Conservation (phyloP, 1,139 yeast species). For the Pneumocystis carinii region DNA sequence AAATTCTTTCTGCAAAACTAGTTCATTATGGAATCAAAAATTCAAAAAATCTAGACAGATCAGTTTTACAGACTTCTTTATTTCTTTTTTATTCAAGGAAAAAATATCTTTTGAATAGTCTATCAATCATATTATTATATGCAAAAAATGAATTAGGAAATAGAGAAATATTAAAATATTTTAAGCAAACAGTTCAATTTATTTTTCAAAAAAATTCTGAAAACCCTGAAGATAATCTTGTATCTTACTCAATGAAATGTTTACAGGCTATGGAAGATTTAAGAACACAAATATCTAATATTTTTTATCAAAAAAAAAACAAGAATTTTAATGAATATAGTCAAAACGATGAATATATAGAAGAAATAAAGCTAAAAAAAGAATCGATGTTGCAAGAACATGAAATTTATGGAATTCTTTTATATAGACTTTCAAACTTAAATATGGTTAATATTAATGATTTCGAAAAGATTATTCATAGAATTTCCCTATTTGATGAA, state of each 20-base stretch:
- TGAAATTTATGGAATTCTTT: slow-evolving; percentile 53
- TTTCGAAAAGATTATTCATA: slow-evolving; percentile 31
- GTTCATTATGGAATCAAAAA: slow-evolving; percentile 5
- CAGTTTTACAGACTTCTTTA: slow-evolving; percentile 4
- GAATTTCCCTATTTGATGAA: slow-evolving; percentile 33
- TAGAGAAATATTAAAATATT: neutral
- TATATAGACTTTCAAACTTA: slow-evolving; percentile 36
- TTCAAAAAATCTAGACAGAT: slow-evolving; percentile 4
- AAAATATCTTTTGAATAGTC: slow-evolving; percentile 2
- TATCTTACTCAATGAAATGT: neutral
- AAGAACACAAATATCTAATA: slow-evolving; percentile 38
- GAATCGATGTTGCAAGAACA: slow-evolving; percentile 51
- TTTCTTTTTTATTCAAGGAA: slow-evolving; percentile 3
- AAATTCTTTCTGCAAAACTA: slow-evolving; percentile 5
- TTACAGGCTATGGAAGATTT: slow-evolving; percentile 38
- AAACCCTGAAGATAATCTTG: neutral
- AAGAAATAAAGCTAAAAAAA: slow-evolving; percentile 43
- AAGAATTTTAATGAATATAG: slow-evolving; percentile 42
- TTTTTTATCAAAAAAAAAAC: slow-evolving; percentile 53
- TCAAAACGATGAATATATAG: slow-evolving; percentile 36
- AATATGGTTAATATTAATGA: slow-evolving; percentile 27
- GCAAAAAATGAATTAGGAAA: neutral
- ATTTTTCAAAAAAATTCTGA: slow-evolving; percentile 5
- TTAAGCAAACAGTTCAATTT: neutral
- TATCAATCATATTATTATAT: slow-evolving; percentile 1